Conservation (phyloP, 257 asterid genomes). For the Scutellaria galericulata region DNA sequence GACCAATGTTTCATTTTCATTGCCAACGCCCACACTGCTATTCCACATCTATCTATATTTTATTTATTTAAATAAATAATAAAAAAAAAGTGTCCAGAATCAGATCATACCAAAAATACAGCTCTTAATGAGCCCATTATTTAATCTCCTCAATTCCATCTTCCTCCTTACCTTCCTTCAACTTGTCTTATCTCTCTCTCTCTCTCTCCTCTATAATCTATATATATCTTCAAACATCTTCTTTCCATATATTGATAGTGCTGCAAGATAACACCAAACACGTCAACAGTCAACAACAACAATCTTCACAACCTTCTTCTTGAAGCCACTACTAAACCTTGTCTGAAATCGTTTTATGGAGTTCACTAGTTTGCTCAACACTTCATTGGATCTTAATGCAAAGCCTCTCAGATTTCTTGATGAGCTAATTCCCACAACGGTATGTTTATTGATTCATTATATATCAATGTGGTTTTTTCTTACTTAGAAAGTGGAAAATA, state of each 20-base stretch:
- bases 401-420: conserved; percentile 56
- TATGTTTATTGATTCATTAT: conserved; percentile 12
- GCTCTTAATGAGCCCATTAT: conserved; percentile 32
- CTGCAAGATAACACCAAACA: conserved; percentile 21
- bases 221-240: conserved; percentile 25
- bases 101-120: conserved; percentile 35
- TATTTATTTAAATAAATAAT: not conserved
- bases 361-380: conserved; percentile 64
- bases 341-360: conserved; percentile 54
- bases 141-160: conserved; percentile 32
- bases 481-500: not conserved
- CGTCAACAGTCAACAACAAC: not conserved
- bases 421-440: conserved; percentile 45
- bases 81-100: conserved; percentile 30
- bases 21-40: conserved; percentile 37
- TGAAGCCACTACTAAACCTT: not conserved
- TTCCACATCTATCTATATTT: not conserved
- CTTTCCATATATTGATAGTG: conserved; percentile 29
- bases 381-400: conserved; percentile 70
- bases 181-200: conserved; percentile 18
- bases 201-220: not conserved
- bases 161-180: conserved; percentile 51
- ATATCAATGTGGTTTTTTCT: not conserved
- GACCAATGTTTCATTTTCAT: conserved; percentile 37
- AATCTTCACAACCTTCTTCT: not conserved